Evolutionary conservation across 805 yeast genomes (phyloP), one percentile per base, ranked within the genome.

Genomic region (Candida dendrica): DNA sequence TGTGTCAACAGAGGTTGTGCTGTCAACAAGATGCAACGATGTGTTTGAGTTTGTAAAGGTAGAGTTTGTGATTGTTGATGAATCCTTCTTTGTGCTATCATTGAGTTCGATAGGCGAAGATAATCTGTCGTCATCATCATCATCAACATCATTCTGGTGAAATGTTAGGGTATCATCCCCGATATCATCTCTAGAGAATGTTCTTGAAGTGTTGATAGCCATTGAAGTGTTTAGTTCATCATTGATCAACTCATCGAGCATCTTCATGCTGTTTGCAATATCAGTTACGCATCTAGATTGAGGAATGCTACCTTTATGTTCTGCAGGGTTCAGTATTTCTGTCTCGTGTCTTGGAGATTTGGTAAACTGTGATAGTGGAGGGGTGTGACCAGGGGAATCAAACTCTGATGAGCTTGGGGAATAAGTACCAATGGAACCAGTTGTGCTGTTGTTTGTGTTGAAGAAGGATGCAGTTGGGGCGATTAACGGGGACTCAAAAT

Each of bases 371-470:
- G 41, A 43, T 34, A 46, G 36, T 13, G 52, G 48, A 6, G 55
- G 55, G 16, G 52, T 50, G 27, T 46, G 36, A 29, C 58, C 62
- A 8, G 71, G 71, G 7, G 71, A 64, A 30, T 66, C 72, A 43
- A 68, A 59, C 40, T 69, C 74, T 1, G 72, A 66, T 2, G 72
- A 66, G 6, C 71, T 65, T 16, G 75, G 74, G 3, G 74, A 68
- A 50, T 63, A 70, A 13, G 70, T 71, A 1, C 75, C 75, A 34
- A 70, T 68, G 1, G 72, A 66, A 14, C 67, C 66, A 18, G 17
- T 34, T 2, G 58, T 51, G 8, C 66, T 59, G 20, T 56, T 56
- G 34, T 63, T 63, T 3, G 61, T 58, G 32, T 55, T 58, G 13
- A 43, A 22, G 45, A 53, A 33, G 59, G 64, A 44, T 42, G 61